Conservation (phyloP, 139 green algal genomes). For the Closterium sp. region DNA sequence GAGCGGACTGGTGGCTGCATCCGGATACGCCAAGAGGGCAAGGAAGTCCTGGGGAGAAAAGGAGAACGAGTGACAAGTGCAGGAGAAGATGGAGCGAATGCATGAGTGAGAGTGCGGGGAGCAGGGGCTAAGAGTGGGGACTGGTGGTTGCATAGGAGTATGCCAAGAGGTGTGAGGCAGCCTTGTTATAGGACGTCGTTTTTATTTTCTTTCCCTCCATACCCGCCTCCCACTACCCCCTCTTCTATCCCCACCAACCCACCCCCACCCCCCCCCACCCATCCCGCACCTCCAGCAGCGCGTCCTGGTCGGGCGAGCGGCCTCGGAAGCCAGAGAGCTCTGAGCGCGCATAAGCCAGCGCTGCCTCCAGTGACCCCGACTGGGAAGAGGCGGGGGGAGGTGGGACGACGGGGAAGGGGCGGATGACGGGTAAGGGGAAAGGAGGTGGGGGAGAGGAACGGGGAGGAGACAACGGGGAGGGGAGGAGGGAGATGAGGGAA, state of each 20-base stretch:
- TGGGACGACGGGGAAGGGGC: too few relatives aligned
- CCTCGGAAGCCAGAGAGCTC: constrained; percentile 25
- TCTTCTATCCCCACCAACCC: too few relatives aligned
- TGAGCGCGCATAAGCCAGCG: constrained; percentile 28
- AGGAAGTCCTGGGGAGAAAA: constrained; percentile 58
- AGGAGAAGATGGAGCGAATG: background rate
- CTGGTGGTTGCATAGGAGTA: too few relatives aligned
- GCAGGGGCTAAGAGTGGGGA: background rate
- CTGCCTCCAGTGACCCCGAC: constrained; percentile 19
- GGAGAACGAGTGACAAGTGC: constrained; percentile 36
- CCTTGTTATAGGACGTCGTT: too few relatives aligned
- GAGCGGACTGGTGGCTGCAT: constrained; percentile 64
- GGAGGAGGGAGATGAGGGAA: background rate
- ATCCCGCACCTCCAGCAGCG: background rate
- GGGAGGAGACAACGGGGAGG: background rate
- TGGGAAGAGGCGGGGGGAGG: background rate
- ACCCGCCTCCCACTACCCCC: too few relatives aligned
- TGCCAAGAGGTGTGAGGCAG: too few relatives aligned
- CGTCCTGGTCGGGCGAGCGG: constrained; percentile 28
- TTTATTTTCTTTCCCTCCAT: too few relatives aligned
- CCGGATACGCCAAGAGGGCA: constrained; percentile 74
- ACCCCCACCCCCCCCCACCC: background rate
- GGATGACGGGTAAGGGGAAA: too few relatives aligned
- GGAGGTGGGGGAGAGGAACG: background rate
- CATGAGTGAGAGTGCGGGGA: background rate